Percentiles rank a stretch among this genome's conserved stretches.
Evolutionary conservation across 2,329 filamentous ascomycete species (phyloP).

Genomic region (Aspergillus aculeatinus): DNA sequence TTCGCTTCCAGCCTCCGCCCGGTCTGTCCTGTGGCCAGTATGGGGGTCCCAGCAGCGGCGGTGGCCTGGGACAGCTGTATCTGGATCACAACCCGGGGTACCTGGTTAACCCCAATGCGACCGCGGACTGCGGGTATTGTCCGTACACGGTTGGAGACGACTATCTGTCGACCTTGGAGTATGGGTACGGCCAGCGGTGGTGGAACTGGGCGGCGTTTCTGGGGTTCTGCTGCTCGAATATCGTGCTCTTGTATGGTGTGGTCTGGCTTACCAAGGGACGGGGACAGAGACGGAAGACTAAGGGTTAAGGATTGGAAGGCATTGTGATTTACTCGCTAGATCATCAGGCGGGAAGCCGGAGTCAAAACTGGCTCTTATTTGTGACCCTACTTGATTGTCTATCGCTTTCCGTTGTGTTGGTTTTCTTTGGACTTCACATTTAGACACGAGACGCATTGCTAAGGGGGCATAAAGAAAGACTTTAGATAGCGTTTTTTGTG

Average conservation of each 20-base stretch:
- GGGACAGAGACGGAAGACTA: too few relatives aligned
- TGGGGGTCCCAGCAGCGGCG: neutral
- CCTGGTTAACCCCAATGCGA: constrained; percentile 4
- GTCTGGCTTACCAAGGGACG: neutral
- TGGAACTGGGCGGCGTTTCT: constrained; percentile 10
- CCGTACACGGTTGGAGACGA: constrained; percentile 7
- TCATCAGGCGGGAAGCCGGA: too few relatives aligned
- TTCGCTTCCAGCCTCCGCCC: constrained; percentile 4
- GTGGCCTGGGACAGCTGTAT: neutral
- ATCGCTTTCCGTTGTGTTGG: too few relatives aligned
- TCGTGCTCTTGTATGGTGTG: neutral
- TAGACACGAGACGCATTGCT: too few relatives aligned
- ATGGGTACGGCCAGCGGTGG: constrained; percentile 4
- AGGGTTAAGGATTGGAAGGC: too few relatives aligned
- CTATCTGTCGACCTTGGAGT: neutral
- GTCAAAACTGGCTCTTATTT: too few relatives aligned
- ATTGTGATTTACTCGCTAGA: too few relatives aligned
- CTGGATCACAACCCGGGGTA: neutral
- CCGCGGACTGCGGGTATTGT: neutral
- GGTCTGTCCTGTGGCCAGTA: constrained; percentile 8
- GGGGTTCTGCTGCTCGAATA: constrained; percentile 8
- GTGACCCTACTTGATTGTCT: too few relatives aligned
- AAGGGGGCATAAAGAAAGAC: too few relatives aligned
- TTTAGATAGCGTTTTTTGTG: too few relatives aligned
- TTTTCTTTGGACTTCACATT: too few relatives aligned